A percentile compares a stretch with the other conserved stretches of the same genome.
Conservation (phyloP, 305 asterid genomes). For the Solanum chacoense region DNA sequence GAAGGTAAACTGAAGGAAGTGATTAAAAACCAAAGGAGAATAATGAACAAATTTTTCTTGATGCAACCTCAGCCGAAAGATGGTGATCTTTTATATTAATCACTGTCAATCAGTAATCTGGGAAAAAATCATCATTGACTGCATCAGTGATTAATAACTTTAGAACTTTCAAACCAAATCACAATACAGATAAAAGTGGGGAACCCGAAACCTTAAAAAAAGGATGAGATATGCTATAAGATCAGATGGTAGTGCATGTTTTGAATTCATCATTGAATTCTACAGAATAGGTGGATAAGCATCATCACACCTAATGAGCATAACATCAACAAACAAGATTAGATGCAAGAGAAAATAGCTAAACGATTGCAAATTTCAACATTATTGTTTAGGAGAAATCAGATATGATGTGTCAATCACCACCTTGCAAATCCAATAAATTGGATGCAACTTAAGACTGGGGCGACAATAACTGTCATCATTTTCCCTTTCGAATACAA, state of each 20-base stretch:
- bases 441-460: slow-evolving; percentile 42
- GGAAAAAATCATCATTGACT: slow-evolving; percentile 28
- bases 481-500: slow-evolving; percentile 6
- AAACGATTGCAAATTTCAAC: background rate
- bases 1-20: background rate
- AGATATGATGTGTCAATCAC: slow-evolving; percentile 48
- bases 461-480: slow-evolving; percentile 50
- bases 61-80: slow-evolving; percentile 65
- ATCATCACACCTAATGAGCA: slow-evolving; percentile 29
- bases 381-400: slow-evolving; percentile 13
- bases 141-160: background rate
- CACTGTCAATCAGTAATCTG: slow-evolving; percentile 26
- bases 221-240: slow-evolving; percentile 10
- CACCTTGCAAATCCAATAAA: slow-evolving; percentile 28
- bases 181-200: background rate
- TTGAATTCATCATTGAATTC: slow-evolving; percentile 36
- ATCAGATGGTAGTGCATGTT: slow-evolving; percentile 74
- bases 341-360: too few species aligned
- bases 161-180: background rate
- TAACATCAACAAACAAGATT: background rate
- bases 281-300: slow-evolving; percentile 32
- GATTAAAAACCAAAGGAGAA: background rate
- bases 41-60: background rate
- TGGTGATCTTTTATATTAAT: slow-evolving; percentile 44
- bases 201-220: background rate